Evolutionary conservation across 164 flowering plant genomes (phyloP).

Genomic region (Nymphaea colorata): DNA sequence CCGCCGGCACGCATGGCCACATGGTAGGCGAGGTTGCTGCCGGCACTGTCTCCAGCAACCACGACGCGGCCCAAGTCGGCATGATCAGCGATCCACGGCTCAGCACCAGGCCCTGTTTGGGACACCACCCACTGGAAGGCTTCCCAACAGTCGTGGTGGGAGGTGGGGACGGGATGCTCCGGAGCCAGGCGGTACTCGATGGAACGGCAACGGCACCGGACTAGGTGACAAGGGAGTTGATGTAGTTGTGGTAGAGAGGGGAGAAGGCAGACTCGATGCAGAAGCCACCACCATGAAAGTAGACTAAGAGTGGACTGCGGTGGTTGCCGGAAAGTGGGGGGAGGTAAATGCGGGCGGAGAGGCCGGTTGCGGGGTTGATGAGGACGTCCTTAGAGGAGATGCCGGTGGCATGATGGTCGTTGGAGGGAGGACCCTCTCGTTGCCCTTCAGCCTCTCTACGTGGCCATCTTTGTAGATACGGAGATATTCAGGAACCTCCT

Average conservation of each 20-base stretch:
- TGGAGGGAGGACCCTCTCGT: slow-evolving; percentile 11
- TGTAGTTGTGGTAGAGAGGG: slow-evolving; percentile 8
- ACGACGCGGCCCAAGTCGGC: slow-evolving; percentile 5
- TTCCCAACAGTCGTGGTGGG: slow-evolving; percentile 14
- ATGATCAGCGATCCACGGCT: slow-evolving; percentile 6
- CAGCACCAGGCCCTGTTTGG: background rate
- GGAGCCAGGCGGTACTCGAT: slow-evolving; percentile 12
- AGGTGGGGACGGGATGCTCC: slow-evolving; percentile 9
- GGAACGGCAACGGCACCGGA: slow-evolving; percentile 9
- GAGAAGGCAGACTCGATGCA: slow-evolving; percentile 1
- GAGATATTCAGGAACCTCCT: slow-evolving; percentile 22
- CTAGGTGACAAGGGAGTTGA: slow-evolving; percentile 7
- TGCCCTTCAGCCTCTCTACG: slow-evolving; percentile 17
- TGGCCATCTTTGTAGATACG: slow-evolving; percentile 34
- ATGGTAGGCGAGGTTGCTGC: slow-evolving; percentile 36
- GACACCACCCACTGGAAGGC: slow-evolving; percentile 11
- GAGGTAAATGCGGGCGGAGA: slow-evolving; percentile 32
- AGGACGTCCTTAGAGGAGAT: slow-evolving; percentile 39
- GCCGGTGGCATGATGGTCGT: slow-evolving; percentile 19
- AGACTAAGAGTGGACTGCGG: slow-evolving; percentile 11
- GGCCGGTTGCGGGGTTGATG: slow-evolving; percentile 6
- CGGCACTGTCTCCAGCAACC: slow-evolving; percentile 20
- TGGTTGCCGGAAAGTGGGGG: slow-evolving; percentile 7
- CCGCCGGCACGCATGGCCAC: slow-evolving; percentile 10
- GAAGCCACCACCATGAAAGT: slow-evolving; percentile 12